Conservation (phyloP, 2,329 filamentous ascomycete genomes). For the Gnomoniopsis smithogilvyi region DNA sequence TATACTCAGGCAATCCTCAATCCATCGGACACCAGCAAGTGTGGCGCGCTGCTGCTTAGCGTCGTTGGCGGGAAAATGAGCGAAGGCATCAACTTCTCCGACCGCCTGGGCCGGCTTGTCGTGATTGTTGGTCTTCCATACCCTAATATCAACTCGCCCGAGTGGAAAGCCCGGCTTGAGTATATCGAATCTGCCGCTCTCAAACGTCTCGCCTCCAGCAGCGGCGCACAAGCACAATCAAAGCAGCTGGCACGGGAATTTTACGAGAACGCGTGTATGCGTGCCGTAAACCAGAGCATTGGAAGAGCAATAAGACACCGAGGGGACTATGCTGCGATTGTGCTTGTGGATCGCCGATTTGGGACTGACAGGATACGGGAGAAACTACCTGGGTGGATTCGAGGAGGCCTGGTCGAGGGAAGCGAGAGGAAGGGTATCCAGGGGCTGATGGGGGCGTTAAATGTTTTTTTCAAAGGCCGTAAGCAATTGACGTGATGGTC, state of each 20-base stretch:
- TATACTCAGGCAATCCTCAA: conserved; percentile 67
- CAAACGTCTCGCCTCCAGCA: conserved; percentile 28
- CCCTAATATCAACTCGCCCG: conserved; percentile 81
- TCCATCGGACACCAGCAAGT: background rate
- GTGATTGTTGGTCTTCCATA: conserved; percentile 91
- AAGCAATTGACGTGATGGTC: conserved; percentile 20
- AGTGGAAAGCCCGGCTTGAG: conserved; percentile 90
- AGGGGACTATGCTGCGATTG: conserved; percentile 85
- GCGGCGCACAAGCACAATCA: conserved; percentile 33
- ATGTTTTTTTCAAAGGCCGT: conserved; percentile 57
- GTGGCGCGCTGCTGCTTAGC: conserved; percentile 71
- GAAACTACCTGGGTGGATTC: conserved; percentile 91
- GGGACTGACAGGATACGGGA: conserved; percentile 65
- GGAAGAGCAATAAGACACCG: conserved; percentile 86
- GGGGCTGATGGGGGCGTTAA: conserved; percentile 56
- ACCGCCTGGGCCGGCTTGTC: conserved; percentile 83
- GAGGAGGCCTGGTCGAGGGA: conserved; percentile 57
- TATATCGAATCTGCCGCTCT: conserved; percentile 69
- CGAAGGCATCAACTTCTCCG: conserved; percentile 97
- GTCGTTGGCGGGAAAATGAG: conserved; percentile 94
- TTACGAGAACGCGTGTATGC: conserved; percentile 94
- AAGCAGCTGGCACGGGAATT: conserved; percentile 70
- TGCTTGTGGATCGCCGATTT: conserved; percentile 81
- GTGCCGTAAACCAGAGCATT: conserved; percentile 95
- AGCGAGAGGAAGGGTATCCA: conserved; percentile 50